Evolutionary conservation across 768 basidiomycete species (phyloP).

Genomic region (Pulveroboletus sp.): DNA sequence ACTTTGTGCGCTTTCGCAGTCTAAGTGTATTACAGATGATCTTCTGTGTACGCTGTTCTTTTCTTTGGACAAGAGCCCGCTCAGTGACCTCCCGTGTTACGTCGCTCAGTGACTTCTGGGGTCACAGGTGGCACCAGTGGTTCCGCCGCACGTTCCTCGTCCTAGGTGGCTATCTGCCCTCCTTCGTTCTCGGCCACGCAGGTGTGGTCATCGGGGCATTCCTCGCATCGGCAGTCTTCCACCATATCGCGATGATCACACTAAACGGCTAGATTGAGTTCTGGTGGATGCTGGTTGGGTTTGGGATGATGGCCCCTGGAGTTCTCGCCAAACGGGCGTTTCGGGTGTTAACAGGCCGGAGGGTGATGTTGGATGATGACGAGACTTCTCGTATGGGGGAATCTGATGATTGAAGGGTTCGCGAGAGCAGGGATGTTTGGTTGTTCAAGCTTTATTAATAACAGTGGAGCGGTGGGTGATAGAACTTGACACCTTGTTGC

Average conservation of each 20-base stretch:
- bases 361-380: conserved; percentile 35
- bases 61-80: conserved; percentile 27
- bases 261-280: conserved; percentile 45
- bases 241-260: conserved; percentile 47
- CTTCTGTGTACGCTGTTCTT: conserved; percentile 20
- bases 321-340: conserved; percentile 41
- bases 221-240: conserved; percentile 50
- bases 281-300: conserved; percentile 41
- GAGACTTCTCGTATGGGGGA: conserved; percentile 25
- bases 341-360: conserved; percentile 18
- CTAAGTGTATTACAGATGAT: conserved; percentile 40
- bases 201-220: conserved; percentile 55
- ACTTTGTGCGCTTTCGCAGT: conserved; percentile 40
- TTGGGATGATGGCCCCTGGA: conserved; percentile 51
- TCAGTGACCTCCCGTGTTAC: conserved; percentile 33
- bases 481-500: conserved; percentile 14
- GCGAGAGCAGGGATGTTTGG: conserved; percentile 10
- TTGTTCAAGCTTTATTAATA: conserved; percentile 5
- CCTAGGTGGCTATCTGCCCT: conserved; percentile 28
- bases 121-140: conserved; percentile 35
- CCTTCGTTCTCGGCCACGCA: conserved; percentile 40
- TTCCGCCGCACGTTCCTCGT: conserved; percentile 30
- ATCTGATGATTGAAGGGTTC: conserved; percentile 21
- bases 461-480: conserved; percentile 9
- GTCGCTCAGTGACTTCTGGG: conserved; percentile 37